phyloP scores from a whole-genome alignment of 2,329 filamentous ascomycete species.

The Fusarium pilosicola region DNA sequence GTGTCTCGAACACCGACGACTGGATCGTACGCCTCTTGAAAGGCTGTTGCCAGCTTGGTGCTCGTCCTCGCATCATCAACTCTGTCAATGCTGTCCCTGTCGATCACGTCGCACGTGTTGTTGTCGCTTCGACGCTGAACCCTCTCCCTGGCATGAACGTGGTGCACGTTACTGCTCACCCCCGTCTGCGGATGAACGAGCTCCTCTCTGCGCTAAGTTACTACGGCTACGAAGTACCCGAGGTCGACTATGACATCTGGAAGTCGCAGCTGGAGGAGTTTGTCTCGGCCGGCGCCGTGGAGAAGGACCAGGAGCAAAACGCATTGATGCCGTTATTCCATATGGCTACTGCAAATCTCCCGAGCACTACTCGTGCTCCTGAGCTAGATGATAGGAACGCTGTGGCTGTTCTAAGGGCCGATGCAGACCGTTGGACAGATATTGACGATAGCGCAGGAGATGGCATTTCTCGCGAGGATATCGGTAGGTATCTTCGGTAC shows the following conservation, averaged over 20 bases:
- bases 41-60: background rate
- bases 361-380: background rate
- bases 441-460: conserved; percentile 3
- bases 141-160: background rate
- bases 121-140: background rate
- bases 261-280: background rate
- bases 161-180: conserved; percentile 1
- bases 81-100: background rate
- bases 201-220: background rate
- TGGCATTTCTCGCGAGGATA: background rate
- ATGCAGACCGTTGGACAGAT: conserved; percentile 1
- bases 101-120: background rate
- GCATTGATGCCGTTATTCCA: background rate
- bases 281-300: background rate
- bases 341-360: background rate
- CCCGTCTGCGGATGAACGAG: conserved; percentile 2
- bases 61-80: background rate
- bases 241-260: background rate
- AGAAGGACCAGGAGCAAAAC: background rate
- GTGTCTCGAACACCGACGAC: background rate
- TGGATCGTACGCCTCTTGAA: background rate
- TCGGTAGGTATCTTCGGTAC: background rate
- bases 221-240: background rate
- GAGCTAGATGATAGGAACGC: background rate
- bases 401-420: background rate